These are phyloP conservation scores for Cutaneotrichosporon sp. DNA, from an alignment of 1,284 basidiomycete species.

Conservation along the genomic window DNA sequence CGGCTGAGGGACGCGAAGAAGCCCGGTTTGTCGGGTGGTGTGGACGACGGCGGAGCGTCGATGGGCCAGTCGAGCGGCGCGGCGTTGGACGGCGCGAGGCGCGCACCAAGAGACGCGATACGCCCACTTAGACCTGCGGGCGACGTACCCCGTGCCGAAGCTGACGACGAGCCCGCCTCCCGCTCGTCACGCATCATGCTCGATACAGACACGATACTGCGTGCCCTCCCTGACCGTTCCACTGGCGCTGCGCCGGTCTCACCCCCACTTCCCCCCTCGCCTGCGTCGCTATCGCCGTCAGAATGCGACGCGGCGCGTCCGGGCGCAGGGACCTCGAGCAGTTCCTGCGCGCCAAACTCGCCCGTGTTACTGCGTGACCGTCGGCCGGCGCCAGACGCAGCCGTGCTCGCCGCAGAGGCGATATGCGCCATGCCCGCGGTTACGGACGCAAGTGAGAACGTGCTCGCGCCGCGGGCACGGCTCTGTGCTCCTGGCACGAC, in stretches of 20 bases:
- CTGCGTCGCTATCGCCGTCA: neutral
- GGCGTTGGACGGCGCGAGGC: neutral
- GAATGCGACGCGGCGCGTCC: slow-evolving; percentile 15
- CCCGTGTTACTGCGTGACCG: slow-evolving; percentile 46
- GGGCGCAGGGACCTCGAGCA: slow-evolving; percentile 40
- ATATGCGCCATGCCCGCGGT: slow-evolving; percentile 60
- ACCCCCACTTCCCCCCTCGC: neutral
- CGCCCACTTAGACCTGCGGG: neutral
- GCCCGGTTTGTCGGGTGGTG: neutral
- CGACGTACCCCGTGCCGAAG: neutral
- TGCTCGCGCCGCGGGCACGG: slow-evolving; percentile 58
- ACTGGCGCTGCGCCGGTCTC: slow-evolving; percentile 31
- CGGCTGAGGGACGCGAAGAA: slow-evolving; percentile 10
- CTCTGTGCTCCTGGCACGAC: slow-evolving; percentile 7
- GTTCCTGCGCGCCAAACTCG: slow-evolving; percentile 44
- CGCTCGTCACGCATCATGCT: slow-evolving; percentile 11
- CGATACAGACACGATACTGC: slow-evolving; percentile 24
- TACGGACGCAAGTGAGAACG: slow-evolving; percentile 73
- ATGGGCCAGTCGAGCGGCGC: neutral
- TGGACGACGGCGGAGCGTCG: neutral
- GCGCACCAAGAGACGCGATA: neutral
- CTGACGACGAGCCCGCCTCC: neutral
- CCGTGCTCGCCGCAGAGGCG: slow-evolving; percentile 39
- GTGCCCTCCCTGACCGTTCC: slow-evolving; percentile 33
- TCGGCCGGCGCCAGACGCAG: slow-evolving; percentile 27